Evolutionary conservation across 192 early-diverging fungal genomes (phyloP), one percentile per base, ranked within the genome.

Genomic region (Allomyces macrogynus): DNA sequence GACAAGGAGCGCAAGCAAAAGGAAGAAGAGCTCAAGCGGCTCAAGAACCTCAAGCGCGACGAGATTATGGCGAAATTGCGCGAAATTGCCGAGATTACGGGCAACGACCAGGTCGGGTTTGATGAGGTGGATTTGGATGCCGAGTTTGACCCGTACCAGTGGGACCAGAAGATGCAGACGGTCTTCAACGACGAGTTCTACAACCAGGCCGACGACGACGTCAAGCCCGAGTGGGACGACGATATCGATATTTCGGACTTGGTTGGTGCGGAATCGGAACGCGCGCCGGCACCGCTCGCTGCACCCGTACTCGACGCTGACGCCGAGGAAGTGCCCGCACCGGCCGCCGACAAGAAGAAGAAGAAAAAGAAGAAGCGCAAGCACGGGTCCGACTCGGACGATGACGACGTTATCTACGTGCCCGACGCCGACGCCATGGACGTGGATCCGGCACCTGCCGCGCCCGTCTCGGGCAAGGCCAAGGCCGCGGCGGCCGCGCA

Each of bases 41-140:
- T 94, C 57, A 93, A 92, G 81, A 93, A 93, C 71, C 73, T 88
- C 57, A 96, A 95, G 81, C 89, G 84, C 71, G 81, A 84, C 73
- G 90, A 92, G 68, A 87, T 96, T 63, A 75, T 81, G 42, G 79
- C 86, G 43, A 84, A 86, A 43, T 78, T 98, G 40, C 77, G 82
- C 63, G 81, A 90, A 72, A 94, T 98, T 67, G 82, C 88, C 71
- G 80, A 87, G 62, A 90, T 95, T 61, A 88, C 87, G 22, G 87
- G 86, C 49, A 87, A 87, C 69, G 72, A 70, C 40, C 75, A 66
- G 3, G 77, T 84, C 65, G 87, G 83, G 40, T 78, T 95, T 60
- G 86, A 91, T 26, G 77, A 86, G 20, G 68, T 92, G 24, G 88
- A 91, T 75, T 71, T 96, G 43, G 88, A 93, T 60, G 86, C 80